A percentile compares a stretch with the other conserved stretches of the same genome.
These are phyloP conservation scores for Taiozyma sp. DNA, from an alignment of 1,139 yeast genomes.

Conservation along the genomic window DNA sequence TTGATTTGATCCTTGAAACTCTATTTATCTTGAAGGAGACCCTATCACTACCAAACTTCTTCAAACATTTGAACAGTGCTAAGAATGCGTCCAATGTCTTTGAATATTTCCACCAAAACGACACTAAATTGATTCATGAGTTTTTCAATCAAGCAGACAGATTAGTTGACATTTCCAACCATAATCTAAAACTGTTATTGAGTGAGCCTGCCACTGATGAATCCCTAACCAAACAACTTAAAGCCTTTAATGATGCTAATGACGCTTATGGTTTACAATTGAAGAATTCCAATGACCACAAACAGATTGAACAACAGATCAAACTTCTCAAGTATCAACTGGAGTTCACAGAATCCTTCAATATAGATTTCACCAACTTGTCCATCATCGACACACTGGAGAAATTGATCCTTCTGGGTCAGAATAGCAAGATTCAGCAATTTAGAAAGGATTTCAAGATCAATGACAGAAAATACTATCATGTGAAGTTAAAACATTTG, in stretches of 20 bases:
- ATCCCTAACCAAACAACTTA: conserved; percentile 24
- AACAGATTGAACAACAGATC: conserved; percentile 42
- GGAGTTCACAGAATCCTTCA: conserved; percentile 48
- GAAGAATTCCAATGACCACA: conserved; percentile 23
- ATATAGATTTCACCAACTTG: conserved; percentile 44
- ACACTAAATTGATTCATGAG: conserved; percentile 38
- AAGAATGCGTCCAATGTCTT: conserved; percentile 38
- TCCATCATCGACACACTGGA: conserved; percentile 54
- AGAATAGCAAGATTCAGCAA: conserved; percentile 50
- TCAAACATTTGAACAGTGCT: conserved; percentile 44
- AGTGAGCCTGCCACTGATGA: conserved; percentile 8
- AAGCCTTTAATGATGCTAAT: conserved; percentile 22
- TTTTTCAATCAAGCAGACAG: conserved; percentile 59
- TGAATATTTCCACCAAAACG: conserved; percentile 32
- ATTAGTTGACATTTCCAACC: conserved; percentile 38
- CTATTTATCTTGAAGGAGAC: conserved; percentile 46
- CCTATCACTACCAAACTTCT: conserved; percentile 47
- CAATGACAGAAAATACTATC: conserved; percentile 58
- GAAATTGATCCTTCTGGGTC: conserved; percentile 51
- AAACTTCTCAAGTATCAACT: conserved; percentile 48
- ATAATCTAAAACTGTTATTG: conserved; percentile 28
- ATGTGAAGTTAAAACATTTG: conserved; percentile 51
- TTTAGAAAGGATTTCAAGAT: conserved; percentile 59
- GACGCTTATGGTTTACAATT: conserved; percentile 21
- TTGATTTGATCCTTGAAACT: conserved; percentile 58